Evolutionary conservation across 2,329 filamentous ascomycete species (phyloP), one percentile per base, ranked within the genome.

Genomic region (Dothistroma septosporum): DNA sequence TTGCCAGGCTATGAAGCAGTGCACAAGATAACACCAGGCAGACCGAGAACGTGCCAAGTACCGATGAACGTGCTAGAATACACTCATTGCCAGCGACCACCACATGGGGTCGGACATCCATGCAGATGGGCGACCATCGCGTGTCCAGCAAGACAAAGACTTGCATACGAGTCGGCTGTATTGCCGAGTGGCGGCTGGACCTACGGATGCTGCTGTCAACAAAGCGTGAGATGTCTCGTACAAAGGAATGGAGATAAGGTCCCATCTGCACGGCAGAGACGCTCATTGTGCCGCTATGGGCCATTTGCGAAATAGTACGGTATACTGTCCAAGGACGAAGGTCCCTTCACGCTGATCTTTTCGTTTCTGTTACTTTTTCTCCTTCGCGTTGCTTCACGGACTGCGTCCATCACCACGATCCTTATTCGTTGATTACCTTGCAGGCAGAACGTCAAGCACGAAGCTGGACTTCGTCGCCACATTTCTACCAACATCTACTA

Each of bases 391-490:
- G 50, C 48, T 53, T 57, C 58, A 61, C 50, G 65, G 64, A 66
- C 62, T 58, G 62, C 54, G 62, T 64, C 61, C 59, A 53, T 56
- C 48, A 49, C 32, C 31, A 63, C 59, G n/a, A 58, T 61, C 52
- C 22, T 58, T 60, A 32, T 32, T 16, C 46, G 5, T 55, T 41
- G 21, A 31, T 28, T 37, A 1, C 14, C 41, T 9, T 14, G 7
- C 10, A 46, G 24, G 24, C 12, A 58, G 28, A 3, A 60, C 33
- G 19, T 47, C 44, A 50, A 22, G 48, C 46, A 67, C 68, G 65
- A 64, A 69, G 65, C 68, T 28, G 66, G 66, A 58, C 65, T 68
- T 69, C 66, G 65, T 67, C 50, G 21, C 33, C 16, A 41, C 35
- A 56, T n/a, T 12, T 28, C 12, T 2, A 41, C 47, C 16, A 54